phyloP scores from a whole-genome alignment of 208 protist genomes.

The Balamuthia mandrillaris region DNA sequence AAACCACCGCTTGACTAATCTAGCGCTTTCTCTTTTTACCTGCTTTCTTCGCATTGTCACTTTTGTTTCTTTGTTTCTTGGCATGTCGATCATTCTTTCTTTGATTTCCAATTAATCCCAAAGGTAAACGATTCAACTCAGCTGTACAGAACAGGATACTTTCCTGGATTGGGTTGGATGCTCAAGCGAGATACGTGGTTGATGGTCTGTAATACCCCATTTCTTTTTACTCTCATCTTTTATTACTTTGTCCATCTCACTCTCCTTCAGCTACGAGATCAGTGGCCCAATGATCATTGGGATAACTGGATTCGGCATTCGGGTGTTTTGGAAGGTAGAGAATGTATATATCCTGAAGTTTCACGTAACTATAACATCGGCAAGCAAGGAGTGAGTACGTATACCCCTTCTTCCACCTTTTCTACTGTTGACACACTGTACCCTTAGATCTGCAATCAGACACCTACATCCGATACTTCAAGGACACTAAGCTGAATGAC shows the following conservation, averaged over 20 bases:
- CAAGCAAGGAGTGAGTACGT: conserved; percentile 11
- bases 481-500: conserved; percentile 29
- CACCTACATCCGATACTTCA: neutral
- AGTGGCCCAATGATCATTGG: conserved; percentile 72
- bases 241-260: neutral
- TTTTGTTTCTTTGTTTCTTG: neutral
- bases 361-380: conserved; percentile 53
- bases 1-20: neutral
- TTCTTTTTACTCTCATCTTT: neutral
- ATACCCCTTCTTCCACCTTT: neutral
- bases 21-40: no score
- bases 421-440: neutral
- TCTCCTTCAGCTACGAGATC: neutral
- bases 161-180: conserved; percentile 74
- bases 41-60: neutral
- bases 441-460: neutral
- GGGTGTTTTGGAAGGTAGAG: neutral
- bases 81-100: no score
- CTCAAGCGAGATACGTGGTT: conserved; percentile 59
- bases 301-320: conserved; percentile 71
- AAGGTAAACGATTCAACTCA: neutral
- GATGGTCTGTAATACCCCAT: conserved; percentile 46
- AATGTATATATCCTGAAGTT: conserved; percentile 44
- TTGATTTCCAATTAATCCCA: no score
- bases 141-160: conserved; percentile 46